A percentile compares a stretch with the other conserved stretches of the same genome.
These are phyloP conservation scores for Cyclotella baltica DNA, from an alignment of 108 stramenopile species.

Conservation along the genomic window DNA sequence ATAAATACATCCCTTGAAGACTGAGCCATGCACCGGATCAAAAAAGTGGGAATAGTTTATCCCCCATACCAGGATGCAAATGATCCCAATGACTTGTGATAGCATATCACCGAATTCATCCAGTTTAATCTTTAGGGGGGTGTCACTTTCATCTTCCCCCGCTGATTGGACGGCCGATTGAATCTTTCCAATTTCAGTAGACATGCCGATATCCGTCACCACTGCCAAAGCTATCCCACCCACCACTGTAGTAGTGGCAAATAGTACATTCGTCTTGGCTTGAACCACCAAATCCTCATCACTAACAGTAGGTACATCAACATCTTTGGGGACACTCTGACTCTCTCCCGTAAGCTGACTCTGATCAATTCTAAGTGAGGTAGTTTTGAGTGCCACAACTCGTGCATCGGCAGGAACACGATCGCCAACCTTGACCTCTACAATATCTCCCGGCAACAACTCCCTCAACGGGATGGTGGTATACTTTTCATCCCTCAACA, in stretches of 20 bases:
- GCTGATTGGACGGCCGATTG: constrained; percentile 60
- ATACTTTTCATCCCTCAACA: constrained; percentile 76
- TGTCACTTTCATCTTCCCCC: constrained; percentile 69
- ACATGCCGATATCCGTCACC: constrained; percentile 75
- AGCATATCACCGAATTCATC: constrained; percentile 85
- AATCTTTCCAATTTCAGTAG: constrained; percentile 88
- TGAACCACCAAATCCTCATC: constrained; percentile 58
- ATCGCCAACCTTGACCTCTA: constrained; percentile 81
- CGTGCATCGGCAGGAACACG: constrained; percentile 82
- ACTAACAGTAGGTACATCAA: constrained; percentile 13
- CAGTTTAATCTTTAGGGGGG: constrained; percentile 86
- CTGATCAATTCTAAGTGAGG: constrained; percentile 52
- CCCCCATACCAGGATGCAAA: constrained; percentile 82
- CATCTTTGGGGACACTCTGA: constrained; percentile 39
- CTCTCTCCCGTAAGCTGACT: constrained; percentile 60
- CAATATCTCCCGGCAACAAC: constrained; percentile 87
- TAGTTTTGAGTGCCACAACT: constrained; percentile 42
- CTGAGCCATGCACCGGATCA: constrained; percentile 64
- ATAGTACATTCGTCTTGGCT: constrained; percentile 84
- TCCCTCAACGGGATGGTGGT: constrained; percentile 36
- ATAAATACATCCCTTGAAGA: constrained; percentile 69
- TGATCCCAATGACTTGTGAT: constrained; percentile 76
- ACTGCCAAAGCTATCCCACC: constrained; percentile 70
- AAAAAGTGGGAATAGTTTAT: constrained; percentile 69
- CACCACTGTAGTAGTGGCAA: constrained; percentile 80